These are phyloP conservation scores for Epichloe amarillans DNA, from an alignment of 2,329 filamentous ascomycete genomes.

Conservation along the genomic window DNA sequence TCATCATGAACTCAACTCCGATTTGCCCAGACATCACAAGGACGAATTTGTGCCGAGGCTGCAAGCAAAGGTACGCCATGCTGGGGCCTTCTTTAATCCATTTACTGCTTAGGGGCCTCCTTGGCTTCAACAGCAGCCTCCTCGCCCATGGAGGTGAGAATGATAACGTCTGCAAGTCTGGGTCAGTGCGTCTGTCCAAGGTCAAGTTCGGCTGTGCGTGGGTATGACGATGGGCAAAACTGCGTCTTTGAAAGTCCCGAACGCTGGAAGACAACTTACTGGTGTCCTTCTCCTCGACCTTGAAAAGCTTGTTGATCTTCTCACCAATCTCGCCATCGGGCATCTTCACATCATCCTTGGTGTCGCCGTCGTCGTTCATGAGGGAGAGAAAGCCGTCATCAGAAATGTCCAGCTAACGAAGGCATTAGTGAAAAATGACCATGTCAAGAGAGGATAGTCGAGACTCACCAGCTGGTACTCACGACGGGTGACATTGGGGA, in stretches of 20 bases:
- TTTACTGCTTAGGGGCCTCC: conserved; percentile 54
- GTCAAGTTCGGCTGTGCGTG: not conserved
- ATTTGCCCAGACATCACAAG: conserved; percentile 14
- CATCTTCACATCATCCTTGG: conserved; percentile 90
- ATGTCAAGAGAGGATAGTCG: not conserved
- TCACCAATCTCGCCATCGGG: conserved; percentile 82
- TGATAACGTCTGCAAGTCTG: conserved; percentile 58
- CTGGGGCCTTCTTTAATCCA: conserved; percentile 7
- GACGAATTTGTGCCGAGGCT: conserved; percentile 12
- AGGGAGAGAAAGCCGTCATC: conserved; percentile 93
- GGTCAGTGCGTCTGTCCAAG: not conserved
- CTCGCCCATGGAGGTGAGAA: conserved; percentile 94
- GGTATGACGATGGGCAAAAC: not conserved
- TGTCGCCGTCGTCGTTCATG: conserved; percentile 72
- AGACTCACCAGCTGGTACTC: conserved; percentile 84
- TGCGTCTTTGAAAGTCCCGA: not conserved
- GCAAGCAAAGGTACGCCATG: conserved; percentile 13
- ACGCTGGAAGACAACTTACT: conserved; percentile 48
- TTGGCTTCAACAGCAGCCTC: conserved; percentile 86
- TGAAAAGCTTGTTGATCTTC: conserved; percentile 73
- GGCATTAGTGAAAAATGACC: not conserved
- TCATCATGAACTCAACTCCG: conserved; percentile 17
- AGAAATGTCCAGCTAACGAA: conserved; percentile 68
- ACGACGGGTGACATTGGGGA: conserved; percentile 80
- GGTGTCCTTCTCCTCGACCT: conserved; percentile 75